Base-by-base conservation (phyloP, 2,329 filamentous ascomycete genomes). In the Talaromyces sp. region DNA sequence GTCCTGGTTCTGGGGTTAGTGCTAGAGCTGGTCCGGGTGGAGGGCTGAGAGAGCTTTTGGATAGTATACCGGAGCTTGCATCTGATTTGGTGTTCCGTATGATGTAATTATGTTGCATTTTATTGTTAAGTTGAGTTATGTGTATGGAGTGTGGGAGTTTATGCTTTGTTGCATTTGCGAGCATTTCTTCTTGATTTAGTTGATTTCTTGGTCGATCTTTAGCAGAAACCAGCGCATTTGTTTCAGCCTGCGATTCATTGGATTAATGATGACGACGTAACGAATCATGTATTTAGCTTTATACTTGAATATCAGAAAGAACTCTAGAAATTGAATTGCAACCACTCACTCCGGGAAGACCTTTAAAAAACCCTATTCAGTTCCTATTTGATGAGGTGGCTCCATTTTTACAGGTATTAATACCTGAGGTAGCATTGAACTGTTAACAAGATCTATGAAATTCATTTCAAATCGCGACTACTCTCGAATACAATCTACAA, bases 1-100 rank as follows among this genome's bases (percentile, higher is more conserved):
- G 54, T 11, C 57, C 56, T 1, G 57, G 58, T 3, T 57, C 58
- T 0, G 57, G 60, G n/a, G 56, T 64, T 12, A 57, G 57, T 51
- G 58, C 10, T 12, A 59, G 59, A 12, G 48, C 21, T 26, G 56
- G 56, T 11, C 59, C 60, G 1, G 55, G 60, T 17, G 55, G 57
- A 11, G 73, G 71, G 29, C 68, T 77, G 61, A 69, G 73, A 21
- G 68, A 70, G 5, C 64, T 77, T 55, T 54, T 77, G 56, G 74
- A 77, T 58, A 65, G 65, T 50, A 72, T 70, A 35, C 71, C 73
- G 1, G 75, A 77, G 63, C 65, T 77, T 66, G 75, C 74, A 24
- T 75, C 74, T 35, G 74, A 76, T 66, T 66, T 77, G 64, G 72
- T 77, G 29, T 77, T 74, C 62, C 71, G 74, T 27, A 72, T 76